These are phyloP conservation scores for Ogataea nitratoaversa DNA, from an alignment of 805 yeast species.

Conservation along the genomic window DNA sequence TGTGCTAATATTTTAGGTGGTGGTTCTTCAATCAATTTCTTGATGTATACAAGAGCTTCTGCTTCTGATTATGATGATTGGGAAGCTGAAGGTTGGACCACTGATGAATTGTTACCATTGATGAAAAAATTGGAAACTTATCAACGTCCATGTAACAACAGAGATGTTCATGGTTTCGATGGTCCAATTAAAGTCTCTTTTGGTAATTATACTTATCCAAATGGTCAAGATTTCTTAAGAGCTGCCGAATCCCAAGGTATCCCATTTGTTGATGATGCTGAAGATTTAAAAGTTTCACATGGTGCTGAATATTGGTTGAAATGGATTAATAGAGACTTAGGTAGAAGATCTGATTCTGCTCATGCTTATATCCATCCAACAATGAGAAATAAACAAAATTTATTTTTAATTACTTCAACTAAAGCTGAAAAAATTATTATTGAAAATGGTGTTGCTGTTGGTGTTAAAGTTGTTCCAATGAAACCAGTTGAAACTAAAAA, in stretches of 20 bases:
- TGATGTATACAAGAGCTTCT: constrained; percentile 31
- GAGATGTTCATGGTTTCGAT: constrained; percentile 28
- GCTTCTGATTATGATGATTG: constrained; percentile 29
- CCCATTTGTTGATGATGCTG: constrained; percentile 24
- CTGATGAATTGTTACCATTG: constrained; percentile 26
- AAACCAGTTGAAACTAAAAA: constrained; percentile 19
- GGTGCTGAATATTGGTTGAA: constrained; percentile 30
- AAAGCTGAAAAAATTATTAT: constrained; percentile 25
- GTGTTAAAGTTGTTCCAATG: constrained; percentile 23
- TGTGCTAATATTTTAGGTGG: constrained; percentile 29
- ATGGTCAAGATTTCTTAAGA: constrained; percentile 26
- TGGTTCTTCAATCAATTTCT: constrained; percentile 29
- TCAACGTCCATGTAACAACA: constrained; percentile 28
- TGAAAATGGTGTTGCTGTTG: constrained; percentile 26
- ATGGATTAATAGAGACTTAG: constrained; percentile 30
- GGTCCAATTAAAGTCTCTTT: constrained; percentile 30
- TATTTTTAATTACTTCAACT: constrained; percentile 24
- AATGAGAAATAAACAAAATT: constrained; percentile 27
- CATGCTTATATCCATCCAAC: constrained; percentile 29
- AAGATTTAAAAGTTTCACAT: constrained; percentile 23
- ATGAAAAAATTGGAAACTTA: constrained; percentile 27
- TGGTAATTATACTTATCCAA: constrained; percentile 28
- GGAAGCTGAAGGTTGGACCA: constrained; percentile 27
- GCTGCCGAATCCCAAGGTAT: constrained; percentile 27
- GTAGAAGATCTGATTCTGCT: constrained; percentile 29